phyloP scores from a whole-genome alignment of 2,329 filamentous ascomycete species.

The Colletotrichum tanaceti region DNA sequence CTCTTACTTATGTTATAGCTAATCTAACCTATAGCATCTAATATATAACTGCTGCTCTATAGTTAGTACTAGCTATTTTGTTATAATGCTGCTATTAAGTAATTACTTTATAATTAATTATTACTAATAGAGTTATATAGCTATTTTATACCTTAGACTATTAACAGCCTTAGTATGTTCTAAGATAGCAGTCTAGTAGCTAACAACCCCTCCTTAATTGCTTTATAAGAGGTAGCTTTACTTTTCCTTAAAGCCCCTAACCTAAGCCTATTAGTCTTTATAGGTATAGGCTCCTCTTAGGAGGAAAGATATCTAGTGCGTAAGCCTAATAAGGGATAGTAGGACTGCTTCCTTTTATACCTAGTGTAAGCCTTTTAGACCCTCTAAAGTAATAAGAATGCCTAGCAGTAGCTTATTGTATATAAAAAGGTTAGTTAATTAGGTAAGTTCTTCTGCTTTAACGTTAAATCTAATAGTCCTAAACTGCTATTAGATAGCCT shows the following conservation, averaged over 20 bases:
- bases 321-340: background rate
- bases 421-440: constrained; percentile 30
- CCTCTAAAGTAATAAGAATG: constrained; percentile 23
- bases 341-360: constrained; percentile 5
- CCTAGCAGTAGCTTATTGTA: constrained; percentile 37
- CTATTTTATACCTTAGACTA: constrained; percentile 25
- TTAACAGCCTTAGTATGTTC: constrained; percentile 8
- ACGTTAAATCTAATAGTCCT: constrained; percentile 3
- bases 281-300: constrained; percentile 39
- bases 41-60: constrained; percentile 7
- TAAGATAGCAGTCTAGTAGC: constrained; percentile 37
- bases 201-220: constrained; percentile 43
- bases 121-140: background rate
- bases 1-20: background rate
- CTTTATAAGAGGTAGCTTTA: constrained; percentile 38
- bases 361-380: constrained; percentile 28
- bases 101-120: background rate
- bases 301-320: background rate
- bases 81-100: background rate
- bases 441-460: constrained; percentile 24
- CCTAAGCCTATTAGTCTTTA: constrained; percentile 42
- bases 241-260: constrained; percentile 32
- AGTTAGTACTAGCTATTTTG: background rate
- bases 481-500: constrained; percentile 11
- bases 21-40: background rate